phyloP scores from a whole-genome alignment of 805 yeast species.

The Jamesozyma hellenica region DNA sequence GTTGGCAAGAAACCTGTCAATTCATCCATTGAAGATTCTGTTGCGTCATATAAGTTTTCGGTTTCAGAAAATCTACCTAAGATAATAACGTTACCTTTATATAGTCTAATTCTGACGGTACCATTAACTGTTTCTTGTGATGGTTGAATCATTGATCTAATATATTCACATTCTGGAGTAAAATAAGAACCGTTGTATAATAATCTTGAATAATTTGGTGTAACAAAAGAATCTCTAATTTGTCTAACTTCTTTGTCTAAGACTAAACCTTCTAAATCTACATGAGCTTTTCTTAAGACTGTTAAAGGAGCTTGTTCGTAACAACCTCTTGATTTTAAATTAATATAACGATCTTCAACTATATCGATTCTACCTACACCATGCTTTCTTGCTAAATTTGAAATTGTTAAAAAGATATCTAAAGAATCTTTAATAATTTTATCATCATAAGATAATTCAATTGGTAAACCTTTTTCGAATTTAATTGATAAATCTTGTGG shows the following conservation, averaged over 20 bases:
- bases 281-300: conserved; percentile 83
- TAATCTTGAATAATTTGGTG: conserved; percentile 80
- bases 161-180: conserved; percentile 96
- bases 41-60: conserved; percentile 93
- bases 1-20: conserved; percentile 95
- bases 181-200: conserved; percentile 96
- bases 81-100: conserved; percentile 78
- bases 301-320: conserved; percentile 99
- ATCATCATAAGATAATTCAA: conserved; percentile 56
- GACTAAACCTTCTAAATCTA: conserved; percentile 94
- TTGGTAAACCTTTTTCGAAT: conserved; percentile 81
- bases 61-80: conserved; percentile 93
- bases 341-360: conserved; percentile 97
- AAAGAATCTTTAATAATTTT: conserved; percentile 79
- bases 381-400: conserved; percentile 93
- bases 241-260: conserved; percentile 96
- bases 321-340: conserved; percentile 98
- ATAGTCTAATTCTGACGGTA: conserved; percentile 83
- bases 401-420: conserved; percentile 85
- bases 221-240: conserved; percentile 91
- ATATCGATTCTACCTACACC: conserved; percentile 99
- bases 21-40: conserved; percentile 98
- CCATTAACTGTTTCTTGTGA: conserved; percentile 95
- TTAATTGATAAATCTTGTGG: conserved; percentile 84
- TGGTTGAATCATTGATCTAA: conserved; percentile 86